Conservation (phyloP, 2,329 filamentous ascomycete species). For the Talaromyces sp. region DNA sequence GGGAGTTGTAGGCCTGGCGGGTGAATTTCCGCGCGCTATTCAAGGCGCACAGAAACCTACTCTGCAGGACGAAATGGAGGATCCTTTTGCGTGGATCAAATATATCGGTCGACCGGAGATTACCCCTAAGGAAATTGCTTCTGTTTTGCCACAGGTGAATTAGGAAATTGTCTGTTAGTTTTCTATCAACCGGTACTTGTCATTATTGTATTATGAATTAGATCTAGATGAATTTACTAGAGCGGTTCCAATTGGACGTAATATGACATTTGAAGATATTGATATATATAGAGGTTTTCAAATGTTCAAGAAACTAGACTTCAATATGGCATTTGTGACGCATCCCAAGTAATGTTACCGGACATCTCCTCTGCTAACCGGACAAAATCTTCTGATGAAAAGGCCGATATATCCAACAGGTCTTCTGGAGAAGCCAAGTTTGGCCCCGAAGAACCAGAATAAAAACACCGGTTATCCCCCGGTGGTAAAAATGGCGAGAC, state of each 20-base stretch:
- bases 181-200: background rate
- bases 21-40: background rate
- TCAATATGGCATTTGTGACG: background rate
- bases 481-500: background rate
- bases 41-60: background rate
- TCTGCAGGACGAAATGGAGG: background rate
- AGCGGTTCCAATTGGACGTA: too few relatives aligned
- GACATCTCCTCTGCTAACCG: background rate
- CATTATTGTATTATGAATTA: background rate
- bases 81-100: background rate
- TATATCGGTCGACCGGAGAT: background rate
- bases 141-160: background rate
- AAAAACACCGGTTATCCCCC: background rate
- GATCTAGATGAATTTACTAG: too few relatives aligned
- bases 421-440: background rate
- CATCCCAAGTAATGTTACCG: background rate
- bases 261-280: too few relatives aligned
- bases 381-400: background rate
- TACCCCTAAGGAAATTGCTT: background rate
- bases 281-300: too few relatives aligned
- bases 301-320: too few relatives aligned
- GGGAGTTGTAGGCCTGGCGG: conserved; percentile 15
- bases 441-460: background rate
- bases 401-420: background rate
- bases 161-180: background rate